A percentile compares a stretch with the other conserved stretches of the same genome.
These are phyloP conservation scores for Bolboschoenoplectus hybrid DNA, from an alignment of 202 grass and related monocot genomes.

Conservation along the genomic window DNA sequence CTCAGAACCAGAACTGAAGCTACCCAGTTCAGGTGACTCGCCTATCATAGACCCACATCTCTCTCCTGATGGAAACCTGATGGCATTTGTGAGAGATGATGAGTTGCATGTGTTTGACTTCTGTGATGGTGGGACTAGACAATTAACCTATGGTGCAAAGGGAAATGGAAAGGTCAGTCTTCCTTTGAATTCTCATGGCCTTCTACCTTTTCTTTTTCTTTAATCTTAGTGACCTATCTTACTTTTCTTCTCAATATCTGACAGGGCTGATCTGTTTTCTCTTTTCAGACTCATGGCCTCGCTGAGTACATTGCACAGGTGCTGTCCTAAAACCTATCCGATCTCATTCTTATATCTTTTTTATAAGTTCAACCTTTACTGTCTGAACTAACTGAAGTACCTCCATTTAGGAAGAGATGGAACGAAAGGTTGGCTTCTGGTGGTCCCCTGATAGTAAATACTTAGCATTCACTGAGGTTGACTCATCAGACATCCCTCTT, in stretches of 20 bases:
- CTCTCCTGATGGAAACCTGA: slow-evolving; percentile 87
- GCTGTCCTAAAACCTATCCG: slow-evolving; percentile 34
- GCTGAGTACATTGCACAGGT: slow-evolving; percentile 99
- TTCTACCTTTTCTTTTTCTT: slow-evolving; percentile 9
- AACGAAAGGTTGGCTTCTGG: slow-evolving; percentile 98
- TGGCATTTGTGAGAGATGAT: slow-evolving; percentile 89
- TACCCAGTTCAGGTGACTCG: slow-evolving; percentile 63
- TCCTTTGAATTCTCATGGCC: slow-evolving; percentile 23
- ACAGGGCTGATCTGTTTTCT: slow-evolving; percentile 59
- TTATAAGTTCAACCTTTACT: slow-evolving; percentile 38
- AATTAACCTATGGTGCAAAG: slow-evolving; percentile 78
- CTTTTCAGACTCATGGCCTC: slow-evolving; percentile 91
- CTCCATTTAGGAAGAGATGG: slow-evolving; percentile 92
- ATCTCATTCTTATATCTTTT: slow-evolving; percentile 35
- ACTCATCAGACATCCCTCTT: slow-evolving; percentile 88
- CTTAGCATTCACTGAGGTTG: slow-evolving; percentile 88
- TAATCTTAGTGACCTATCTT: slow-evolving; percentile 35
- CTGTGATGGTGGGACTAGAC: slow-evolving; percentile 58
- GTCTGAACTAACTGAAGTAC: slow-evolving; percentile 36
- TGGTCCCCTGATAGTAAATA: slow-evolving; percentile 96
- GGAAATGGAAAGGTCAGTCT: slow-evolving; percentile 73
- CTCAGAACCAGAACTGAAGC: slow-evolving; percentile 80
- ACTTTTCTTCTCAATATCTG: slow-evolving; percentile 49
- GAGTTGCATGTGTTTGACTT: slow-evolving; percentile 70
- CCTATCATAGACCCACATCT: slow-evolving; percentile 92